These are phyloP conservation scores for Hypocrella siamensis DNA, from an alignment of 2,329 filamentous ascomycete species.

Conservation along the genomic window DNA sequence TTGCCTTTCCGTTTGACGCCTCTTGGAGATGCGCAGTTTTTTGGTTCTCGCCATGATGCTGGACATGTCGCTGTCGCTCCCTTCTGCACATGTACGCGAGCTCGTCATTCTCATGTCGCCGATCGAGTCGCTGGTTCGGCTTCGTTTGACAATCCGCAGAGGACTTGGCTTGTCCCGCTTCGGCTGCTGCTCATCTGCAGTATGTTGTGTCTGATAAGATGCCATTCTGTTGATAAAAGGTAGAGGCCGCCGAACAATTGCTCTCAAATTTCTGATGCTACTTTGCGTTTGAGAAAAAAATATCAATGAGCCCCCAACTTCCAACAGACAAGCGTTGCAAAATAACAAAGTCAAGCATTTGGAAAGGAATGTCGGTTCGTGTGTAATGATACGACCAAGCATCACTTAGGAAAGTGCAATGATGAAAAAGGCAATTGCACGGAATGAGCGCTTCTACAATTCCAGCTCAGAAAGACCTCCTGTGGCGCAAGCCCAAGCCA, in stretches of 20 bases:
- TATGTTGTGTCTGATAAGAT: conserved; percentile 7
- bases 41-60: conserved; percentile 1
- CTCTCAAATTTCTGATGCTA: too few species aligned
- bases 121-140: not conserved
- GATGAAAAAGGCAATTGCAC: not conserved
- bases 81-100: not conserved
- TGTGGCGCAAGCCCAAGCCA: too few species aligned
- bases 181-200: not conserved
- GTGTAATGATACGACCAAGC: not conserved
- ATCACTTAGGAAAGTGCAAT: conserved; percentile 3
- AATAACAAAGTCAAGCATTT: not conserved
- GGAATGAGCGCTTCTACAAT: not conserved
- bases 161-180: conserved; percentile 23
- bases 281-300: too few species aligned
- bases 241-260: too few species aligned
- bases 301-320: too few species aligned
- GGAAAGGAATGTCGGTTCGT: not conserved
- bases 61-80: conserved; percentile 1
- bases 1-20: conserved; percentile 1
- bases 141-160: conserved; percentile 32
- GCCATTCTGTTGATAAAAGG: conserved; percentile 17
- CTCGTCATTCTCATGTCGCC: not conserved
- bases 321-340: too few species aligned
- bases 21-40: conserved; percentile 5
- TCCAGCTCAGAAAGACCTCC: too few species aligned